Evolutionary conservation across 2,329 filamentous ascomycete species (phyloP), one percentile per base, ranked within the genome.

Genomic region (Sclerotiophoma versabilis): DNA sequence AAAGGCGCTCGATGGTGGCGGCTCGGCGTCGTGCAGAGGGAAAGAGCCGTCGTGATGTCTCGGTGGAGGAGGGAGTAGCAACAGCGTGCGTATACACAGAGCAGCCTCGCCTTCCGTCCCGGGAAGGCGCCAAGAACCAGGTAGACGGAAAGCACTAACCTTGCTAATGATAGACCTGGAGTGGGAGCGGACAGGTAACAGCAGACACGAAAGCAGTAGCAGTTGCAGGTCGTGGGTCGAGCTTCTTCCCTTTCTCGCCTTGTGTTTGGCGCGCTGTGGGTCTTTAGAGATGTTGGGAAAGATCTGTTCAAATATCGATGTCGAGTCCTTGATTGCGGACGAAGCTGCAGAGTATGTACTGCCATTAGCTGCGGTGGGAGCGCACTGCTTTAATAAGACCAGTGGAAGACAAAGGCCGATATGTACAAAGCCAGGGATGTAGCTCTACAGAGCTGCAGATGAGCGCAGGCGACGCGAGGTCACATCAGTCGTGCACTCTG

Each of bases 251-350:
- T 52, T 37, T 37, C 27, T 54, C 17, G 42, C 29, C 50, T 48
- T 47, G 23, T 51, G 33, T 46, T 47, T 41, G 42, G 34, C 32
- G 34, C 50, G 39, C 33, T 25, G 36, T 30, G 44, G 36, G 32
- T 41, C 48, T 59, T 60, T 68, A 70, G 54, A 58, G 59, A 74
- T 75, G 64, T 54, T 67, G 58, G 30, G 54, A 52, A 71, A 73
- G 63, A 70, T 56, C 71, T 74, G 63, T 66, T 69, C 37, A 47
- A 60, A 69, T 74, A 75, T 59, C 59, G 58, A 74, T 75, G 71
- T 68, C 61, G 53, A 57, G 43, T 30, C 49, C 43, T 58, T 58
- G 42, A 36, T 58, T 59, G 55, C 37, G 61, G 60, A 65, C 47
- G 47, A 56, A 57, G 50, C 60, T 69, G 64, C 58, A 58, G 66